These are phyloP conservation scores for Chiua virens DNA, from an alignment of 768 basidiomycete genomes.

Conservation along the genomic window DNA sequence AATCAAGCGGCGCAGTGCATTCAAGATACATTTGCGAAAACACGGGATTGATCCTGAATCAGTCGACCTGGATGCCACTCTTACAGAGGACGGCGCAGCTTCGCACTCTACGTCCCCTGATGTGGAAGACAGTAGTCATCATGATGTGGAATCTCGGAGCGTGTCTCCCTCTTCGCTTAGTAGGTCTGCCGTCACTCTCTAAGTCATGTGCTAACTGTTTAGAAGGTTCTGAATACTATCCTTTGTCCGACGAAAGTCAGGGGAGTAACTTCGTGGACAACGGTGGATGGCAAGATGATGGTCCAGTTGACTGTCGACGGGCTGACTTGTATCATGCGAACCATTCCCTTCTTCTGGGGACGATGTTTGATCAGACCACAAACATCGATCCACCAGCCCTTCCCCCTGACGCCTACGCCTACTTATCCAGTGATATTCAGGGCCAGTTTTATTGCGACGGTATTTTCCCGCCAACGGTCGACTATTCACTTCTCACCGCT, in stretches of 20 bases:
- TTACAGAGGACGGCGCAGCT: conserved; percentile 1
- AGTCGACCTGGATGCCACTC: conserved; percentile 22
- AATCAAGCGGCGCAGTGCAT: conserved; percentile 65
- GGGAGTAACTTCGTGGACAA: background rate
- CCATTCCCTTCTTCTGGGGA: background rate
- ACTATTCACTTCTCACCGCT: conserved; percentile 5
- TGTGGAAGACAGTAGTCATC: background rate
- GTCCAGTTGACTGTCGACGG: conserved; percentile 3
- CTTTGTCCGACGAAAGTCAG: background rate
- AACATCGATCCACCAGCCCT: background rate
- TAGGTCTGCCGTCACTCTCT: conserved; percentile 8
- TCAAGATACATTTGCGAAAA: conserved; percentile 51
- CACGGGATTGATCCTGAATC: conserved; percentile 38
- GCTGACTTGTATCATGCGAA: conserved; percentile 1
- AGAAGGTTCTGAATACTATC: conserved; percentile 12
- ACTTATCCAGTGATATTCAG: conserved; percentile 1
- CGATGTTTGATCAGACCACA: conserved; percentile 4
- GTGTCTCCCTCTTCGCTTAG: conserved; percentile 8
- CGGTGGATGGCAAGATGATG: conserved; percentile 3
- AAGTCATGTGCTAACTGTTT: conserved; percentile 1
- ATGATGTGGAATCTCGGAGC: conserved; percentile 4
- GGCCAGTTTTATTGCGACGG: conserved; percentile 3
- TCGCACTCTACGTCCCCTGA: conserved; percentile 4
- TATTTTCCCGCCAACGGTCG: conserved; percentile 1
- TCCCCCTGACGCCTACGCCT: conserved; percentile 3